phyloP scores from a whole-genome alignment of 1,284 basidiomycete genomes.

The Ganoderma leucocontextum region DNA sequence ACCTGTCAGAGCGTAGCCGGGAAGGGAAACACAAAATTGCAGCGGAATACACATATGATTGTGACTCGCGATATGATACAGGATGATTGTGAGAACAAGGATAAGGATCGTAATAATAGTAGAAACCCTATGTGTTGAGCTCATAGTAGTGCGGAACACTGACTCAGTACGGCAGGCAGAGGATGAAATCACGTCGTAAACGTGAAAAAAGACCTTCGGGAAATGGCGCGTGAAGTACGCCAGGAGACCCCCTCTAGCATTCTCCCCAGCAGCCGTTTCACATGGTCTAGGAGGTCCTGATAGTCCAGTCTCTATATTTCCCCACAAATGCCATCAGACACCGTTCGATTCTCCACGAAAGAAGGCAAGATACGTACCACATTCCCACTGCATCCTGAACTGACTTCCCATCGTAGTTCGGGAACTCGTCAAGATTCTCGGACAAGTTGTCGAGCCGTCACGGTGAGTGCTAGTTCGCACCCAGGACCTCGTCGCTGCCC shows the following conservation, averaged over 20 bases:
- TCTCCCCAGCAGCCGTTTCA: constrained; percentile 86
- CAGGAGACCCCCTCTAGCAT: constrained; percentile 91
- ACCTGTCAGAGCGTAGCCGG: too few species aligned
- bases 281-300: constrained; percentile 91
- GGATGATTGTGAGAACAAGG: too few species aligned
- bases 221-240: constrained; percentile 92
- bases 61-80: too few species aligned
- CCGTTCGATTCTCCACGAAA: neutral
- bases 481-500: constrained; percentile 73
- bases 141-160: constrained; percentile 83
- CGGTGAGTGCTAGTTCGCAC: constrained; percentile 87
- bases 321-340: constrained; percentile 1
- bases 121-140: constrained; percentile 52
- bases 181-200: constrained; percentile 80
- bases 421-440: constrained; percentile 95
- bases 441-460: constrained; percentile 83
- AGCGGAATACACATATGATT: too few species aligned
- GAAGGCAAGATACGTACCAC: constrained; percentile 67
- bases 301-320: constrained; percentile 91
- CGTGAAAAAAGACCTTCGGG: constrained; percentile 91
- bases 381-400: constrained; percentile 96
- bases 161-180: constrained; percentile 72
- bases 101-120: too few species aligned
- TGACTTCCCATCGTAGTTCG: constrained; percentile 92
- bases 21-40: too few species aligned